Evolutionary conservation across 73 alveolate species (phyloP), one percentile per base, ranked within the genome.

Genomic region (Stentor coeruleus): DNA sequence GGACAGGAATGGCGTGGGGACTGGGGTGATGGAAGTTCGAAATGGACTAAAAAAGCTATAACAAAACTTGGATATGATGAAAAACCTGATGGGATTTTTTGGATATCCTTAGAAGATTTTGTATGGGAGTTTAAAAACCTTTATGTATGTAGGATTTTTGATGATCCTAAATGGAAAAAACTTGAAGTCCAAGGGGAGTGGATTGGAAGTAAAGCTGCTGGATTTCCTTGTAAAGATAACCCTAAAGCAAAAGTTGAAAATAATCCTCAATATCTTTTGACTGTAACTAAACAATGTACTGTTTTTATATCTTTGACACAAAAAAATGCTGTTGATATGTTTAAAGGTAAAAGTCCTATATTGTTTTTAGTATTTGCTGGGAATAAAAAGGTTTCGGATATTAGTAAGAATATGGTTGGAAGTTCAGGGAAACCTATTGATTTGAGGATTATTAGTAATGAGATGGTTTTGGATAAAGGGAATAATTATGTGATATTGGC

Each of bases 1-100:
- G 91, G 90, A 77, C 89, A 55, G n/a, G 98, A 93, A 74, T 93
- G 98, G 98, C 86, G 88, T 15, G 98, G 98, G 39, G 98, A 93
- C 82, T 93, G 98, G 98, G 33, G 92, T 76, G 98, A 91, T 59
- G 81, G 88, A 40, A 92, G 96, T 58, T 91, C 77, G 26, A 86
- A 82, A 55, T 93, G 98, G 96, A 86, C 92, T 20, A 75, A 89
- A 39, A 82, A 86, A 82, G 74, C 87, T 59, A 88, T 59, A 58
- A 59, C 86, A 49, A 90, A 89, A 39, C 83, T 86, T 31, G 74
- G 82, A 37, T 81, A 77, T 59, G 90, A 82, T 42, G 95, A 88
- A 36, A 81, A 49, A 39, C 72, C 40, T 28, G 97, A 91, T 89
- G 97, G 97, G 37, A 84, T 77, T 30, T 91, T 91, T 87, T 91